phyloP scores from a whole-genome alignment of 345 rosid genomes.

The Isatis tinctoria region DNA sequence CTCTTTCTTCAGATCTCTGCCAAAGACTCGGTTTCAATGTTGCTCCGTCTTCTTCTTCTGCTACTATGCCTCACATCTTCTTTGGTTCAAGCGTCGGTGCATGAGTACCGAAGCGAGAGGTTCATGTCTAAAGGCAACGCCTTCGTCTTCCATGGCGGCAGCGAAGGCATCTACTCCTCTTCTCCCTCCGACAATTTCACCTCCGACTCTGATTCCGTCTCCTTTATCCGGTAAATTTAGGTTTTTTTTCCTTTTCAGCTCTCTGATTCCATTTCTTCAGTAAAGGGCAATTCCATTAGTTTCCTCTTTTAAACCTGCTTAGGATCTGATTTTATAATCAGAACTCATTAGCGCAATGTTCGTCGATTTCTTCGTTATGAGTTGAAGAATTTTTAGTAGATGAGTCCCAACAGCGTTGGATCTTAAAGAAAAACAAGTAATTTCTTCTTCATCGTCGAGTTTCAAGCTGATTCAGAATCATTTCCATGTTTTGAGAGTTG shows the following conservation, averaged over 20 bases:
- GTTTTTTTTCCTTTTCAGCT: not conserved
- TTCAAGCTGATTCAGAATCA: not conserved
- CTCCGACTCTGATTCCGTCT: slow-evolving; percentile 40
- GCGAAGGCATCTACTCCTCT: slow-evolving; percentile 89
- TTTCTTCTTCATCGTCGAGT: not conserved
- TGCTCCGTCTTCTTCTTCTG: slow-evolving; percentile 28
- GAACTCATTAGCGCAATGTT: not conserved
- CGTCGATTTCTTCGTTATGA: not conserved
- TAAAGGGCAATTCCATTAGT: not conserved
- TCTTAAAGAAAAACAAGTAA: not conserved
- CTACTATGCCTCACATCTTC: slow-evolving; percentile 16
- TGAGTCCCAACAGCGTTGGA: not conserved
- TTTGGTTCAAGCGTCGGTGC: slow-evolving; percentile 61
- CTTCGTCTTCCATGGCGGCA: slow-evolving; percentile 89
- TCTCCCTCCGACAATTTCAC: slow-evolving; percentile 30
- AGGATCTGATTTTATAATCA: slow-evolving; percentile 15
- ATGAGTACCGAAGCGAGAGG: slow-evolving; percentile 68
- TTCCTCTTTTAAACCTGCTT: not conserved
- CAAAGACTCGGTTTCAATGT: slow-evolving; percentile 5
- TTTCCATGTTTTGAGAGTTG: not conserved
- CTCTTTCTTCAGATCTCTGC: slow-evolving; percentile 31
- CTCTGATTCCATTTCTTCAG: not conserved
- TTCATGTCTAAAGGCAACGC: slow-evolving; percentile 89
- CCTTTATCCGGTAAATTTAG: slow-evolving; percentile 60
- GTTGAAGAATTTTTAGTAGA: not conserved